Percentiles rank a stretch among this genome's conserved stretches.
phyloP scores from a whole-genome alignment of 2,329 filamentous ascomycete genomes.

The Hymenoscyphus albidus region DNA sequence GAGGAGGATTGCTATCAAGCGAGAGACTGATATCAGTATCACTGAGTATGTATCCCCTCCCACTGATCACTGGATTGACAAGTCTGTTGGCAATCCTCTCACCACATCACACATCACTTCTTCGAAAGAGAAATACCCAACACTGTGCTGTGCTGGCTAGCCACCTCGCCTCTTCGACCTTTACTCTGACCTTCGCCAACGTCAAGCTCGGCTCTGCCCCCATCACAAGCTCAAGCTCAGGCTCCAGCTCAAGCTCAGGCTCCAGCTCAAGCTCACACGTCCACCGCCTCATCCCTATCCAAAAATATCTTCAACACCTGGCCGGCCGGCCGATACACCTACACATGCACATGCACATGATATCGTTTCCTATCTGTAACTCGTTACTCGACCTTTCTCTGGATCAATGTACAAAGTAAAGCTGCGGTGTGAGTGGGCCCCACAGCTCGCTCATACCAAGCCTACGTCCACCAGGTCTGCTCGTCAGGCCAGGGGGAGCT shows the following conservation, averaged over 20 bases:
- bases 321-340: not conserved
- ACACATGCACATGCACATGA: not conserved
- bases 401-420: not conserved
- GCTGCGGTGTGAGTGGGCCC: not conserved
- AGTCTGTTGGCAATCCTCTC: not conserved
- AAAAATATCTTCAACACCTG: not conserved
- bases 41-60: no score
- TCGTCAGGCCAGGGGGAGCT: not conserved
- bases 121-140: not conserved
- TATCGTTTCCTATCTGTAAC: not conserved
- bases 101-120: not conserved
- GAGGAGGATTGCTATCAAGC: not conserved
- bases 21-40: no score
- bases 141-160: not conserved
- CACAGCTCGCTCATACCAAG: not conserved
- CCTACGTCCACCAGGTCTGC: no score
- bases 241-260: not conserved
- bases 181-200: not conserved
- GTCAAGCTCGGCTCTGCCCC: not conserved
- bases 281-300: not conserved
- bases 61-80: not conserved
- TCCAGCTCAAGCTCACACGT: not conserved
- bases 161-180: not conserved
- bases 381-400: no score
- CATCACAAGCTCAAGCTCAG: not conserved